phyloP scores from a whole-genome alignment of 2,329 filamentous ascomycete species.

The Ophiostoma novo-ulmi region DNA sequence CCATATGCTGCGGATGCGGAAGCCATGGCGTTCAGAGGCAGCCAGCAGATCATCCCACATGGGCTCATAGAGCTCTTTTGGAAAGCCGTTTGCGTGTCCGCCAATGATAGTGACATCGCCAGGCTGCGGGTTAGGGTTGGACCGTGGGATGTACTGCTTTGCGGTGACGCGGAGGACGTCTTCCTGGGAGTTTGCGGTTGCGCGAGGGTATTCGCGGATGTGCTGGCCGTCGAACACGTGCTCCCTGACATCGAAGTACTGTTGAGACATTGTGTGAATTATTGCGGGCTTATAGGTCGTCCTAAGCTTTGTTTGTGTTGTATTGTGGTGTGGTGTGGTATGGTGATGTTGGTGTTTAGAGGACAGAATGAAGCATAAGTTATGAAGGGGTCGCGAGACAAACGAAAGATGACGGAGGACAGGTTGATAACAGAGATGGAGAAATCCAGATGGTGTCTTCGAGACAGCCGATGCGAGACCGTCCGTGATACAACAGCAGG shows the following conservation, averaged over 20 bases:
- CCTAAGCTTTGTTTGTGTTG: background rate
- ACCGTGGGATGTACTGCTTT: slow-evolving; percentile 80
- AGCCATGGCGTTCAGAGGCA: slow-evolving; percentile 51
- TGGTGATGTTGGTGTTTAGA: background rate
- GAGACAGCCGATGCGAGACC: slow-evolving; percentile 11
- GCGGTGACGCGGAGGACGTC: slow-evolving; percentile 68
- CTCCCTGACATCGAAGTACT: slow-evolving; percentile 61
- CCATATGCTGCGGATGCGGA: slow-evolving; percentile 77
- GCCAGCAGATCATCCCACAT: slow-evolving; percentile 77
- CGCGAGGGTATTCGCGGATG: slow-evolving; percentile 73
- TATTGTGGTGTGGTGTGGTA: background rate
- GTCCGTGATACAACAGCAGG: background rate
- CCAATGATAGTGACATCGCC: slow-evolving; percentile 82
- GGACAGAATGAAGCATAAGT: background rate
- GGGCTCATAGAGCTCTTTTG: slow-evolving; percentile 93
- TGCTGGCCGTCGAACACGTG: slow-evolving; percentile 70
- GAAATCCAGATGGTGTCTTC: background rate
- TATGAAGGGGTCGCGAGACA: background rate
- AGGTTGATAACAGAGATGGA: background rate
- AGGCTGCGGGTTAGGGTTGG: slow-evolving; percentile 61
- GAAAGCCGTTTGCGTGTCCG: slow-evolving; percentile 86
- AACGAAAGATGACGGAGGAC: background rate
- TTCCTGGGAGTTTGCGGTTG: slow-evolving; percentile 67
- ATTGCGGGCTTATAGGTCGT: too few species aligned
- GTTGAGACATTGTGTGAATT: slow-evolving; percentile 24